phyloP scores from a whole-genome alignment of 2,329 filamentous ascomycete species.

The Nannizziopsis arthrosporioides region DNA sequence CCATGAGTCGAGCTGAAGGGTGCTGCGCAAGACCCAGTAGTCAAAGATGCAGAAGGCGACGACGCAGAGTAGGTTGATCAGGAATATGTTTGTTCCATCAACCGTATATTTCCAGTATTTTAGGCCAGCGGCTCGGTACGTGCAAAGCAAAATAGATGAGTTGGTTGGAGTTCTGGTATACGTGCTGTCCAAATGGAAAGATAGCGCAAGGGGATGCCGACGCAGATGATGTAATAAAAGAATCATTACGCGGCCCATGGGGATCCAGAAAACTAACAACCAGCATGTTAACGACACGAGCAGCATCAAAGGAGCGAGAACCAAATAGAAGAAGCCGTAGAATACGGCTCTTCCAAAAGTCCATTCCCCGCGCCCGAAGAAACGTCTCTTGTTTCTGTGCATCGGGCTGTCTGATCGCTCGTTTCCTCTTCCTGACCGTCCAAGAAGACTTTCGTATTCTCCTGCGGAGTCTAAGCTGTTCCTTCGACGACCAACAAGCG shows the following conservation, averaged over 20 bases:
- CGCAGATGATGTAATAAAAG: conserved; percentile 84
- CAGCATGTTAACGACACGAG: conserved; percentile 81
- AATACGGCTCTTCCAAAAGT: conserved; percentile 88
- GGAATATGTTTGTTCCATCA: conserved; percentile 96
- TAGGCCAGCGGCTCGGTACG: conserved; percentile 83
- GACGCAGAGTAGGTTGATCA: conserved; percentile 89
- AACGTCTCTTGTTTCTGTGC: conserved; percentile 57
- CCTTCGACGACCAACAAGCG: conserved; percentile 73
- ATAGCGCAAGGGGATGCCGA: conserved; percentile 80
- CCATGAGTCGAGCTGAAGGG: conserved; percentile 57
- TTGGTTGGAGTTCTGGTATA: conserved; percentile 60
- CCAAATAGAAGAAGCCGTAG: conserved; percentile 89
- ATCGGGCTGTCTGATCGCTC: conserved; percentile 33
- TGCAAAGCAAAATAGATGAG: conserved; percentile 84
- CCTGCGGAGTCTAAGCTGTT: conserved; percentile 79
- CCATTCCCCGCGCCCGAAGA: conserved; percentile 95
- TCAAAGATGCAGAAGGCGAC: conserved; percentile 94
- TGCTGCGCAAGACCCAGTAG: conserved; percentile 64
- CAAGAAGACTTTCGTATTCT: conserved; percentile 83
- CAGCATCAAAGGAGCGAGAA: conserved; percentile 77
- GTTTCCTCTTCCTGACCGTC: conserved; percentile 46
- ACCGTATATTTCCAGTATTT: conserved; percentile 99
- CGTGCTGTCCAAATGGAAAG: conserved; percentile 76
- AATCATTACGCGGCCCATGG: conserved; percentile 91
- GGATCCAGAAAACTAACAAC: conserved; percentile 95